Evolutionary conservation across 345 rosid species (phyloP).

Genomic region (Gynandropsis gynandra): DNA sequence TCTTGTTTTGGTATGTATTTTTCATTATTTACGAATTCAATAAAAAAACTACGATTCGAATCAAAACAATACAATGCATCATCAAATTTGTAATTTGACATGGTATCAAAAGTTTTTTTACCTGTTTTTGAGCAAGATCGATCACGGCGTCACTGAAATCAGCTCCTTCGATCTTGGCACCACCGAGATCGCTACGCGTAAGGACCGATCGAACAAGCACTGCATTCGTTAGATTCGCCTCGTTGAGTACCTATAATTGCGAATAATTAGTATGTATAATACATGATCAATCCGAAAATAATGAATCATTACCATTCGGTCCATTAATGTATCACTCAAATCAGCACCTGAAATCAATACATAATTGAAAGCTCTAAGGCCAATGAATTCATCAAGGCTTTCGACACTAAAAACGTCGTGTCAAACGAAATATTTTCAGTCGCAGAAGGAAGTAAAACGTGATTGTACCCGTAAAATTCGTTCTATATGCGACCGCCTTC

Average conservation of each 20-base stretch:
- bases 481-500: conserved; percentile 94
- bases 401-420: no score
- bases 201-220: conserved; percentile 74
- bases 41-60: no score
- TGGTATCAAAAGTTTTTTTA: conserved; percentile 13
- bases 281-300: background rate
- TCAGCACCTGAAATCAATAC: conserved; percentile 66
- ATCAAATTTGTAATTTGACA: no score
- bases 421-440: background rate
- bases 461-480: conserved; percentile 68
- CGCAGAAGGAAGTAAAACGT: no score
- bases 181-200: conserved; percentile 91
- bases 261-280: background rate
- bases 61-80: no score
- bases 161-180: conserved; percentile 85
- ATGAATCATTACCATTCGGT: conserved; percentile 62
- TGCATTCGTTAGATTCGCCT: conserved; percentile 81
- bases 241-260: conserved; percentile 72
- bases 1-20: no score
- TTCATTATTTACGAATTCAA: no score
- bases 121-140: conserved; percentile 89
- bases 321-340: conserved; percentile 96
- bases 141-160: conserved; percentile 95
- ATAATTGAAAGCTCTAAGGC: background rate
- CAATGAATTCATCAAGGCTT: background rate